Evolutionary conservation across 371 early-diverging fungal genomes (phyloP).

Genomic region (Chytridium lagenaria): DNA sequence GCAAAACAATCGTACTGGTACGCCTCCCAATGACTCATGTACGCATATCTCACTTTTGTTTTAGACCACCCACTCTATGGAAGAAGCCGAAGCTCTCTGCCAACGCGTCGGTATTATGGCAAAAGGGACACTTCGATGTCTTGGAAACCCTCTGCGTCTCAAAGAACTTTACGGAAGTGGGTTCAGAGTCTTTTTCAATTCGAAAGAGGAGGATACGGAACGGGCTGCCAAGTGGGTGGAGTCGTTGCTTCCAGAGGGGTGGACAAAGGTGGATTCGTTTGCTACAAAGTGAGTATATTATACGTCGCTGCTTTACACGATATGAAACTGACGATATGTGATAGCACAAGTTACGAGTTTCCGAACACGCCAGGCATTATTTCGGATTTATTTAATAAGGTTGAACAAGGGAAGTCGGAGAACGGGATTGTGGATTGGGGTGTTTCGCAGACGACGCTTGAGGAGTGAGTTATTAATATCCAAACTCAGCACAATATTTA

Average conservation of each 20-base stretch:
- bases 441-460: constrained; percentile 65
- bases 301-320: constrained; percentile 60
- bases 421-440: constrained; percentile 72
- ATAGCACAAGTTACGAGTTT: constrained; percentile 46
- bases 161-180: constrained; percentile 71
- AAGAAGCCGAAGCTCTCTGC: constrained; percentile 67
- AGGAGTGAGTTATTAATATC: constrained; percentile 53
- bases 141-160: constrained; percentile 65
- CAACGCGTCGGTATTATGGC: constrained; percentile 72
- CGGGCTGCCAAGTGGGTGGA: not conserved
- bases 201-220: constrained; percentile 47
- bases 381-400: constrained; percentile 52
- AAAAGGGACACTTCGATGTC: constrained; percentile 71
- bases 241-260: constrained; percentile 26
- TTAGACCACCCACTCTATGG: constrained; percentile 66
- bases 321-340: constrained; percentile 63
- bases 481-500: too few species aligned
- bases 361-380: constrained; percentile 20
- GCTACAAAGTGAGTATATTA: constrained; percentile 12
- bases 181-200: constrained; percentile 62
- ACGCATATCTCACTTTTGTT: not conserved
- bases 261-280: constrained; percentile 29
- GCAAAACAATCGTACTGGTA: constrained; percentile 68
- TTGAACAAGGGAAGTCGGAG: constrained; percentile 46
- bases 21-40: constrained; percentile 1